Evolutionary conservation across 495 filamentous ascomycete species (phyloP), one percentile per base, ranked within the genome.

Genomic region (Haplographium delicatum): DNA sequence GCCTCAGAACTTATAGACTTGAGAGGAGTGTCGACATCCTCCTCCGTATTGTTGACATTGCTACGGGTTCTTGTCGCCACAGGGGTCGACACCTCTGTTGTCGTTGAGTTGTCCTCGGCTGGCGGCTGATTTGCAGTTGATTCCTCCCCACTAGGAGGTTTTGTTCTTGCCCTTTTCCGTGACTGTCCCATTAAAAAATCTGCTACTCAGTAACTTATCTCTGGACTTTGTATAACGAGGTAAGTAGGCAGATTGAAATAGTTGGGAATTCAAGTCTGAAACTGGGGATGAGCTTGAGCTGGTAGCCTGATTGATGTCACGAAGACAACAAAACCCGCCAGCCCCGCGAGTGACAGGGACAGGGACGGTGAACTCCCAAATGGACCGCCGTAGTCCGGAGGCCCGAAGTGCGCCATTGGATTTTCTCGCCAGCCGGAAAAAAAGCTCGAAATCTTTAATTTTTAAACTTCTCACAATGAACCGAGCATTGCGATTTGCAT

Each of bases 171-270:
- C 37, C 46, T 23, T 54, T 62, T 62, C 26, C 55, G 38, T 56
- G 53, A 47, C 18, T 53, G 50, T 41, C 55, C 55, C 59, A 62
- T 62, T 47, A 49, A 61, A 30, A 6, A 46, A 41, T n/a, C 16
- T 24, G n/a, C 28, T 31, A n/a, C 13, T 6, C 28, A 31, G 23
- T 6, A 31, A 9, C 10, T 44, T 31, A n/a, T 7, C 28, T 31
- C 28, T 31, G 6, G 7, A n/a, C n/a, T n/a, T n/a, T n/a, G n/a
- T n/a, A n/a, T n/a, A n/a, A n/a, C n/a, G n/a, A n/a, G n/a, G n/a
- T n/a, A n/a, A n/a, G n/a, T n/a, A n/a, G n/a, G n/a, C n/a, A n/a
- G n/a, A n/a, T n/a, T n/a, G n/a, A n/a, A n/a, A n/a, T n/a, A n/a
- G n/a, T n/a, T n/a, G n/a, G n/a, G n/a, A n/a, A n/a, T n/a, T n/a